Base-by-base conservation (phyloP, 192 early-diverging fungal genomes). In the Entophlyctis helioformis region DNA sequence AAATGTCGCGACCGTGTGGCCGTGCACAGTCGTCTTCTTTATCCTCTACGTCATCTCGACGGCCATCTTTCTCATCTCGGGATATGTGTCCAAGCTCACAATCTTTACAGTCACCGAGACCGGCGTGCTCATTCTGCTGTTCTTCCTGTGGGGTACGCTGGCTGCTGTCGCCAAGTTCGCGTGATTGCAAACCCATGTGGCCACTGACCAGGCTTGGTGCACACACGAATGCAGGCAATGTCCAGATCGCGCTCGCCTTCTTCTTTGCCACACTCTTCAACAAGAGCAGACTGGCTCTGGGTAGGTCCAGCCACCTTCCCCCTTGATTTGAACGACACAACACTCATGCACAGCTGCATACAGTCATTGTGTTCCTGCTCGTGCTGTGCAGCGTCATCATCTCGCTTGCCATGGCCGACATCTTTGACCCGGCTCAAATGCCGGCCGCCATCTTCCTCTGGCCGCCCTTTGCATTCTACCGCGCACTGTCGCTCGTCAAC, bases 391-490 rank as follows among this genome's bases (percentile, higher is more conserved):
- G 63, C 13, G 76, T 85, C 33, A 71, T 85, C 36, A 56, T 81
- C 19, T 70, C 70, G 11, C 46, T 84, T 0, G 78, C 72, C 2
- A 61, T 65, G 2, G 53, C 56, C 24, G 28, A 44, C 0, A 51
- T 80, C 35, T 82, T 66, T 43, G 42, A 21, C 4, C 23, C 25
- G 20, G 15, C 15, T 12, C 29, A 35, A 6, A 62, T 63, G 13
- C 69, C 71, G 0, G 28, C 52, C 8, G 57, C 32, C 9, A 66
- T 72, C 51, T 80, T 77, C 57, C 48, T 82, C 36, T 86, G 84
- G 84, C 81, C 83, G 6, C 77, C 80, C 12, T 85, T 85, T 54
- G 83, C 80, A 13, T 85, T 84, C 60, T 85, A 82, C 55, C 66
- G 76, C 10, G 65, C 62, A 8, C 53, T 85, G 23, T 52, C 42